Percentiles rank a stretch among this genome's conserved stretches.
Evolutionary conservation across 768 basidiomycete genomes (phyloP).

Genomic region (Hortiboletus flavorubellus): DNA sequence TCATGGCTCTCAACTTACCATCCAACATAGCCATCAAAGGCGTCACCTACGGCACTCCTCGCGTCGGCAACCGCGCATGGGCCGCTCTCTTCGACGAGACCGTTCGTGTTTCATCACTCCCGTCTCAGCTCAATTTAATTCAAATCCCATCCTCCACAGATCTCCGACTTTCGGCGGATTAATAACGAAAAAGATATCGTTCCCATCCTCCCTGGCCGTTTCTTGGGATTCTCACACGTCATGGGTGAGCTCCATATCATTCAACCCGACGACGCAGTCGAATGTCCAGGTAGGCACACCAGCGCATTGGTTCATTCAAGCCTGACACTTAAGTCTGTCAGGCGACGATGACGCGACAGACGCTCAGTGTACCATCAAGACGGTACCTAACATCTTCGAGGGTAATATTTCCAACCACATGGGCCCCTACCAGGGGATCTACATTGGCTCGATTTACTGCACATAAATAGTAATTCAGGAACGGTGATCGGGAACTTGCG

Average conservation of each 20-base stretch:
- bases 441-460: constrained; percentile 47
- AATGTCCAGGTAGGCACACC: constrained; percentile 38
- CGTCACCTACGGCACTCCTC: constrained; percentile 31
- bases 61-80: constrained; percentile 29
- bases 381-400: constrained; percentile 51
- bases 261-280: constrained; percentile 31
- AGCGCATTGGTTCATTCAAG: background rate
- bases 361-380: constrained; percentile 48
- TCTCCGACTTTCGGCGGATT: constrained; percentile 26
- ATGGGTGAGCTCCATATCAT: constrained; percentile 45
- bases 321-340: constrained; percentile 8
- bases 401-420: constrained; percentile 54
- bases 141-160: constrained; percentile 2
- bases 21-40: constrained; percentile 31
- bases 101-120: constrained; percentile 10
- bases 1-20: constrained; percentile 47
- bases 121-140: background rate
- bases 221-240: constrained; percentile 44
- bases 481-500: background rate
- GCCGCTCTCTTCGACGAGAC: constrained; percentile 27
- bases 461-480: constrained; percentile 17
- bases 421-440: constrained; percentile 55
- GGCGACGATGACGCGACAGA: constrained; percentile 56
- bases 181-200: constrained; percentile 41
- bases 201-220: constrained; percentile 54